A percentile compares a stretch with the other conserved stretches of the same genome.
These are phyloP conservation scores for Diaporthe capsici DNA, from an alignment of 2,329 filamentous ascomycete genomes.

Conservation along the genomic window DNA sequence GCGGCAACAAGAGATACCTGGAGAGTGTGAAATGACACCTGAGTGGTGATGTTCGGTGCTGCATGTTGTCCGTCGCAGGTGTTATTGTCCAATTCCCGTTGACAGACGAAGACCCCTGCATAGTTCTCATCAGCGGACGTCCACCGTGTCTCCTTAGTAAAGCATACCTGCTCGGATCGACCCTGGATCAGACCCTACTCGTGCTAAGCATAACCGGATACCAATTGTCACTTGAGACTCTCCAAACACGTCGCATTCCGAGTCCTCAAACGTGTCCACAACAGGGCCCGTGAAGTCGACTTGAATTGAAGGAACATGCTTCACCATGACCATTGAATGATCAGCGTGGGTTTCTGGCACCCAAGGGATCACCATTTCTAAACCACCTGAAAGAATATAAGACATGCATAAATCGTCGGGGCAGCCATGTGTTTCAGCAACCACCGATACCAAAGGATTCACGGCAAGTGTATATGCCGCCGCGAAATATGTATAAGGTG, in stretches of 20 bases:
- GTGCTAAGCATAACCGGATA: not conserved
- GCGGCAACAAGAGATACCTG: not conserved
- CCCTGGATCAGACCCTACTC: not conserved
- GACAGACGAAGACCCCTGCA: too few species aligned
- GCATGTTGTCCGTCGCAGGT: too few species aligned
- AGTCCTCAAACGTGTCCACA: not conserved
- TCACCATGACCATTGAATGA: constrained; percentile 30
- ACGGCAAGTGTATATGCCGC: constrained; percentile 40
- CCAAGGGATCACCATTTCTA: constrained; percentile 41
- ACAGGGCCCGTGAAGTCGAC: not conserved
- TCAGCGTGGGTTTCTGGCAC: constrained; percentile 33
- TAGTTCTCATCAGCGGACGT: too few species aligned
- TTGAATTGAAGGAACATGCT: not conserved
- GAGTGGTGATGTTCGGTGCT: not conserved
- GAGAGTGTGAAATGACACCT: not conserved
- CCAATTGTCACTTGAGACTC: not conserved
- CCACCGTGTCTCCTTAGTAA: too few species aligned
- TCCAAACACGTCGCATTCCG: not conserved
- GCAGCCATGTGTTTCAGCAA: constrained; percentile 25
- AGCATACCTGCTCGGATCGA: not conserved
- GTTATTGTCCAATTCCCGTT: too few species aligned
- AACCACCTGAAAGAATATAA: constrained; percentile 42
- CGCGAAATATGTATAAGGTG: constrained; percentile 38
- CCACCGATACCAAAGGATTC: constrained; percentile 37
- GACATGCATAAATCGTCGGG: constrained; percentile 28